A percentile compares a stretch with the other conserved stretches of the same genome.
Evolutionary conservation across 1,139 yeast species (phyloP).

Genomic region (Citeromyces hawaiiensis): DNA sequence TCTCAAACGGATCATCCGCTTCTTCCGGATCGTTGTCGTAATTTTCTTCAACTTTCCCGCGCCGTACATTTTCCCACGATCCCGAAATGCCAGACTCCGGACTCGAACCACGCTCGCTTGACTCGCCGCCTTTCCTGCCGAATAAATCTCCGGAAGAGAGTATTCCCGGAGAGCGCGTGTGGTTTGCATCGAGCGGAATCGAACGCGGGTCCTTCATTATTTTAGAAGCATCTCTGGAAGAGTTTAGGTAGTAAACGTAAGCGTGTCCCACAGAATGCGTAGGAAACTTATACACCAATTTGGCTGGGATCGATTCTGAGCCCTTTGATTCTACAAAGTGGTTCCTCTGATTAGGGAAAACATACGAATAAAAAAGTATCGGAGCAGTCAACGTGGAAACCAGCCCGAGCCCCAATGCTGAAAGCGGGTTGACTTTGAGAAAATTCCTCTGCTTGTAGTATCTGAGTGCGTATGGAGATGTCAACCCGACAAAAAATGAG

Average conservation of each 20-base stretch:
- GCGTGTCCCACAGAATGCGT: conserved; percentile 1
- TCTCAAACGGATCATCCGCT: not conserved
- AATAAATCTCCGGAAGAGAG: conserved; percentile 1
- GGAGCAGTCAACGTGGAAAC: not conserved
- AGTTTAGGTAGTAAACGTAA: not conserved
- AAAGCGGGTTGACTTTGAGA: conserved; percentile 1
- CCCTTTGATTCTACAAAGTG: not conserved
- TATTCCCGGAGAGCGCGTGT: conserved; percentile 1
- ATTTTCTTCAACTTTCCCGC: not conserved
- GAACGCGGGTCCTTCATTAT: conserved; percentile 1
- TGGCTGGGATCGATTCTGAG: not conserved
- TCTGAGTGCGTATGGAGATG: conserved; percentile 2
- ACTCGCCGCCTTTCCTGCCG: not conserved
- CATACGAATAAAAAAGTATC: not conserved
- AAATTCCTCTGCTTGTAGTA: conserved; percentile 2
- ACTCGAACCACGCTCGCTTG: not conserved
- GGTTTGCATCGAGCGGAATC: not conserved
- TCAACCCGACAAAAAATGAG: conserved; percentile 1
- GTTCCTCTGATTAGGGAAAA: not conserved
- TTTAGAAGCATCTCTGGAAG: not conserved
- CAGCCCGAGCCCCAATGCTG: conserved; percentile 1
- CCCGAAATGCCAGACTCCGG: not conserved
- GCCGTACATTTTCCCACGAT: not conserved
- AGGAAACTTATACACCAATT: not conserved
- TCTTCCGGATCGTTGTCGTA: not conserved